These are phyloP conservation scores for Achlya hypogyna DNA, from an alignment of 352 stramenopile genomes.

Conservation along the genomic window DNA sequence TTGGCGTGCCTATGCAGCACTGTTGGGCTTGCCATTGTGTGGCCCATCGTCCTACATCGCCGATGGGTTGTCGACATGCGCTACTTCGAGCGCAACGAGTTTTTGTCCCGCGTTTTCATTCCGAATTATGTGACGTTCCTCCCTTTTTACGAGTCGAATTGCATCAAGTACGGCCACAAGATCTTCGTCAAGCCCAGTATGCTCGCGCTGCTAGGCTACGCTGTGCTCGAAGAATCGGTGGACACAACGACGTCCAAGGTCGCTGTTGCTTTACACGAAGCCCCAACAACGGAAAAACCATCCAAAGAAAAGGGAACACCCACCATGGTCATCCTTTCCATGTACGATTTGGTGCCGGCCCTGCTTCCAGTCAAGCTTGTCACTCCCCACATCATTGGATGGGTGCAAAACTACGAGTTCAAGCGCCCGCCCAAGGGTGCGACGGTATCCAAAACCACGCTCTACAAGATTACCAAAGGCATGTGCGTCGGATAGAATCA, in stretches of 20 bases:
- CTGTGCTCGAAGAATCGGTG: neutral
- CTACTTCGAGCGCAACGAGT: neutral
- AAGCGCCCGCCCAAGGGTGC: neutral
- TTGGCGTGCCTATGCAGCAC: neutral
- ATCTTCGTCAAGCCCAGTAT: neutral
- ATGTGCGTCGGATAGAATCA: neutral
- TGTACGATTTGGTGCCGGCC: neutral
- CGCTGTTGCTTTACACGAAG: too few species aligned
- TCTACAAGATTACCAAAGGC: neutral
- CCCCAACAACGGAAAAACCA: too few species aligned
- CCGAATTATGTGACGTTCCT: neutral
- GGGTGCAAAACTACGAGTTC: neutral
- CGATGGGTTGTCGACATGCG: neutral
- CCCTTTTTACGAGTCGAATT: neutral
- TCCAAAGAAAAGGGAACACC: too few species aligned
- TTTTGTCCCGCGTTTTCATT: neutral
- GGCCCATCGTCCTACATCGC: neutral
- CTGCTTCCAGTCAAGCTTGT: neutral
- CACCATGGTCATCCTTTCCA: neutral
- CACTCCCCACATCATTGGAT: neutral
- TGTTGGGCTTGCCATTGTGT: neutral
- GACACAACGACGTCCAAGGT: too few species aligned
- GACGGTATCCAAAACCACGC: neutral
- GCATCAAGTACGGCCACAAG: neutral
- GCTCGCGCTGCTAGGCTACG: neutral